Percentiles rank a stretch among this genome's conserved stretches.
phyloP scores from a whole-genome alignment of 2,329 filamentous ascomycete species.

The Fusarium tjaetaba region DNA sequence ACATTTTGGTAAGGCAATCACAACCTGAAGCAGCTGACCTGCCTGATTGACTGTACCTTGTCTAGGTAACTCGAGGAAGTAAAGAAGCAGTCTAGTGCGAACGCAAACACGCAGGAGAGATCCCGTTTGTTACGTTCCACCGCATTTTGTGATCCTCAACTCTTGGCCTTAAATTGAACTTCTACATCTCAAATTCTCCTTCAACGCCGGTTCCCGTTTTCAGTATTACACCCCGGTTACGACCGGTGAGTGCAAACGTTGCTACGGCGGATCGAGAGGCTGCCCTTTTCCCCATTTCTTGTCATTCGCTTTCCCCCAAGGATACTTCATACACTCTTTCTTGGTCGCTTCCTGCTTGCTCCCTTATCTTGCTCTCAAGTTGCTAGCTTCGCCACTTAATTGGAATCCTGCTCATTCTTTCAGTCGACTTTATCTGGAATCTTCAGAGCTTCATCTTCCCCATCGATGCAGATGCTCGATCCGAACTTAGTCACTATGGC shows the following conservation, averaged over 20 bases:
- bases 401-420: background rate
- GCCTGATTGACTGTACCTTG: background rate
- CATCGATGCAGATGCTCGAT: slow-evolving; percentile 8
- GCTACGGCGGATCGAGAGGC: background rate
- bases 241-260: slow-evolving; percentile 18
- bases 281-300: background rate
- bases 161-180: slow-evolving; percentile 11
- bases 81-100: slow-evolving; percentile 19
- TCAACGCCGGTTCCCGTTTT: slow-evolving; percentile 27
- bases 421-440: background rate
- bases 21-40: slow-evolving; percentile 6
- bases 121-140: slow-evolving; percentile 33
- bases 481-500: slow-evolving; percentile 13
- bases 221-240: slow-evolving; percentile 19
- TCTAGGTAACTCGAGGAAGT: slow-evolving; percentile 11
- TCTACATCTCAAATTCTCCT: slow-evolving; percentile 20
- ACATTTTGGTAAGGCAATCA: background rate
- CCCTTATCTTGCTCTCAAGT: background rate
- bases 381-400: background rate
- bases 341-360: background rate
- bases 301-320: background rate
- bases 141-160: slow-evolving; percentile 32
- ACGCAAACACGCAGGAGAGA: slow-evolving; percentile 23
- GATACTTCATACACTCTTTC: background rate
- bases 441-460: background rate